Base-by-base conservation (phyloP, 2,329 filamentous ascomycete species). In the Zalaria sp. region DNA sequence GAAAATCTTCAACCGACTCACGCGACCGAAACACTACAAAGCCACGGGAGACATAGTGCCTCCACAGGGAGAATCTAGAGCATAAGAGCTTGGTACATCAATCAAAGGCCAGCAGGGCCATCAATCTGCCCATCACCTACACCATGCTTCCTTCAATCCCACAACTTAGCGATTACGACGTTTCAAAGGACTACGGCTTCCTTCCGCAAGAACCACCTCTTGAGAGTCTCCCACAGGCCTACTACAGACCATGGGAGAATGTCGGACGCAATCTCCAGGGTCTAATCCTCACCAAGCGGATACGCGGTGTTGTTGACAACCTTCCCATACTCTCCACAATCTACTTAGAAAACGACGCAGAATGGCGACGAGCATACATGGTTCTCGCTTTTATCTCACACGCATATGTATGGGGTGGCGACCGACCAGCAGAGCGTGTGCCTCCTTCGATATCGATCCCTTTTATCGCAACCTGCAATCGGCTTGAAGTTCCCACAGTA, bases 171-270 rank as follows among this genome's bases (percentile, higher is more conserved):
- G 81, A 93, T 62, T 93, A 93, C 65, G 84, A 82, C 63, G 76
- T 87, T 61, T 84, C 83, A 50, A 67, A 75, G 46, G 69, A 77
- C 43, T 77, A 86, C 64, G 91, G 91, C 55, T 98, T 98, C 66
- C 75, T 98, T 41, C 87, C 91, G 2, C 71, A 83, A 47, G 78
- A 85, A 49, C 66, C 83, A 31, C 91, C 91, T 35, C 69, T 96
- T 48, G 79, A 84, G 47, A 68, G 76, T 42, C 77, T 98, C 9
- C 83, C 87, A 6, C 83, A 95, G 56, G 75, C 82, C 3, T 96
- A 95, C 68, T 98, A 96, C 64, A 80, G 83, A 61, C 85, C 86
- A 57, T 98, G 91, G 91, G 91, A 98, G 65, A 76, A 81, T 37
- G 73, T 95, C 39, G 76, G 81, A 29, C 75, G 79, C 51, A 95